These are phyloP conservation scores for Tillandsia leiboldiana DNA, from an alignment of 176 grass and related monocot species.

Conservation along the genomic window DNA sequence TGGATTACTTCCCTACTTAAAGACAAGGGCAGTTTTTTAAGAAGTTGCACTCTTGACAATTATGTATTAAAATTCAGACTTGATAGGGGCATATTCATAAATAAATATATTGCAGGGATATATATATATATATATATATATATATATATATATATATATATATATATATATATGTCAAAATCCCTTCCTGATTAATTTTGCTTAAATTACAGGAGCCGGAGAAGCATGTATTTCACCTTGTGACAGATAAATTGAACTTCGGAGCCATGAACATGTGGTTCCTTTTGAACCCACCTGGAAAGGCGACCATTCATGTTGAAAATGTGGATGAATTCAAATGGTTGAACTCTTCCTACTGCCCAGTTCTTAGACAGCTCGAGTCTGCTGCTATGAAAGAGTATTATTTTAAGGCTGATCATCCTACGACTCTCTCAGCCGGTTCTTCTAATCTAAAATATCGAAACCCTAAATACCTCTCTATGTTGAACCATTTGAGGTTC, in stretches of 20 bases:
- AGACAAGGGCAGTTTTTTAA: too few relatives aligned
- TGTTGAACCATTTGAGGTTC: constrained; percentile 95
- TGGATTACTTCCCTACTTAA: too few relatives aligned
- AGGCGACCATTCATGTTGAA: constrained; percentile 89
- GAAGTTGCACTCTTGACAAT: too few relatives aligned
- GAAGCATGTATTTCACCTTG: constrained; percentile 98
- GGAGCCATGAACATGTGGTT: constrained; percentile 99
- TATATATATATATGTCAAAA: too few relatives aligned
- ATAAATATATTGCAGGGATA: too few relatives aligned
- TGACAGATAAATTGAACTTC: constrained; percentile 98
- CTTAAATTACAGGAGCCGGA: constrained; percentile 64
- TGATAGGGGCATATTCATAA: too few relatives aligned
- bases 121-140: too few relatives aligned
- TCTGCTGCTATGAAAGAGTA: constrained; percentile 97
- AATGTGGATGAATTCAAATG: constrained; percentile 99
- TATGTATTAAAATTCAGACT: too few relatives aligned
- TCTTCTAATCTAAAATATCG: constrained; percentile 88
- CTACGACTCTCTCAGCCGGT: constrained; percentile 70
- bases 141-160: too few relatives aligned
- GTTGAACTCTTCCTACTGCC: constrained; percentile 97
- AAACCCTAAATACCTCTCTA: constrained; percentile 96
- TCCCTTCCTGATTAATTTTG: background rate
- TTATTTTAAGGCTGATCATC: constrained; percentile 95
- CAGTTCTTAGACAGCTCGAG: constrained; percentile 79
- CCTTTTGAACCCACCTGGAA: constrained; percentile 85